Evolutionary conservation across 2,329 filamentous ascomycete species (phyloP), one percentile per base, ranked within the genome.

Genomic region (Aureobasidium sp.): DNA sequence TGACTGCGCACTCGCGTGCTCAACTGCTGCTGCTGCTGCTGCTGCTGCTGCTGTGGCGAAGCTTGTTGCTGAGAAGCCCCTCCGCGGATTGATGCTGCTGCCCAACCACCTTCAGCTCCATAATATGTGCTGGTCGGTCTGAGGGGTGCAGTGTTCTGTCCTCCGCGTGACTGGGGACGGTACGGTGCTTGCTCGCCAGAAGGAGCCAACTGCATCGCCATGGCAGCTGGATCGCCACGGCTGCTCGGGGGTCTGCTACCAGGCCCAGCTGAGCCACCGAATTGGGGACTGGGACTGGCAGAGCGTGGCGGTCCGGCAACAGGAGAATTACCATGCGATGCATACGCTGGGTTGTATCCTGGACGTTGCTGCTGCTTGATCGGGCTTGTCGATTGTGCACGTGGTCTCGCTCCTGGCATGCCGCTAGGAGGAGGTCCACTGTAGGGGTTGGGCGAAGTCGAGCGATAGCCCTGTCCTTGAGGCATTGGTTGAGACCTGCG

Each of bases 371-470:
- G 68, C 54, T 62, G 62, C 57, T 74, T 74, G 30, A 67, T 61
- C 1, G 71, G 71, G 39, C 69, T 69, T 4, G 66, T 63, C 3
- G 74, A 74, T 49, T 70, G 66, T 14, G 68, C 63, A 24, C 67
- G 66, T 25, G 66, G 62, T 49, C 68, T 58, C 24, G 17, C 45
- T 19, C 34, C 24, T 2, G 45, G 22, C 34, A 29, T 38, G 21
- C 45, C 17, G 12, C 34, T 35, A 17, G 64, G 62, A 48, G 61
- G 63, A 4, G 64, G 66, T 42, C 60, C 63, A 34, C 66, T 73
- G 62, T 86, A 86, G 1, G 83, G 81, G 56, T 84, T 86, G 0
- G 85, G 84, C 3, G 83, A 85, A 12, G 72, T 71, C 2, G 80
- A 77, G 22, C 78, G 69, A 57, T 71, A 69, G 42, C 45, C 42